Conservation (phyloP, 2,329 filamentous ascomycete species). For the Metarhizium robertsii region DNA sequence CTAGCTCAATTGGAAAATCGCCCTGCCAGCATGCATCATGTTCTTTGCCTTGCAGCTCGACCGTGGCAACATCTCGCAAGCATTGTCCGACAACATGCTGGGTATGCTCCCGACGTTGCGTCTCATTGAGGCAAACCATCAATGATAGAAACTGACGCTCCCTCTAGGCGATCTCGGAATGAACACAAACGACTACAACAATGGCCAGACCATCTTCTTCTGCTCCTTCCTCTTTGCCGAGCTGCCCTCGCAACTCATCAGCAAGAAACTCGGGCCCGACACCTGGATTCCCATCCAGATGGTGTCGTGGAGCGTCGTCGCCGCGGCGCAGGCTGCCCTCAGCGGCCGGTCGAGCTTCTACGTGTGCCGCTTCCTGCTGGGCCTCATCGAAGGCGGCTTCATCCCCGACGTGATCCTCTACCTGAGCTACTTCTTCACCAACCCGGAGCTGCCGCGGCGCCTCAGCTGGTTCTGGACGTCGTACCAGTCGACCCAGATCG, state of each 20-base stretch:
- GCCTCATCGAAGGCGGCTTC: constrained; percentile 48
- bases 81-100: constrained; percentile 28
- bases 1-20: constrained; percentile 22
- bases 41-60: constrained; percentile 41
- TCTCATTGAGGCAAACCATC: too few species aligned
- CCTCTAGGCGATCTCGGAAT: constrained; percentile 4
- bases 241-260: constrained; percentile 42
- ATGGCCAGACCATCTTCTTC: constrained; percentile 40
- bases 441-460: constrained; percentile 18
- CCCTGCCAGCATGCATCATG: constrained; percentile 34
- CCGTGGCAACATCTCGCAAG: constrained; percentile 25
- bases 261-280: constrained; percentile 39
- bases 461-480: constrained; percentile 23
- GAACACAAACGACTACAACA: constrained; percentile 30
- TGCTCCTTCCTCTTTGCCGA: constrained; percentile 41
- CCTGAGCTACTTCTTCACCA: constrained; percentile 24
- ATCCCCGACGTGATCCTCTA: constrained; percentile 36
- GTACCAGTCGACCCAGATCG: constrained; percentile 15
- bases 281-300: constrained; percentile 40
- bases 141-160: too few species aligned
- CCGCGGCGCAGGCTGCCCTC: constrained; percentile 23
- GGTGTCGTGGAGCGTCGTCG: constrained; percentile 24
- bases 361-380: constrained; percentile 26
- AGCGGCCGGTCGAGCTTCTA: constrained; percentile 19
- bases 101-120: background rate